Evolutionary conservation across 1,139 yeast species (phyloP).

Genomic region (Debaryomyces sp.): DNA sequence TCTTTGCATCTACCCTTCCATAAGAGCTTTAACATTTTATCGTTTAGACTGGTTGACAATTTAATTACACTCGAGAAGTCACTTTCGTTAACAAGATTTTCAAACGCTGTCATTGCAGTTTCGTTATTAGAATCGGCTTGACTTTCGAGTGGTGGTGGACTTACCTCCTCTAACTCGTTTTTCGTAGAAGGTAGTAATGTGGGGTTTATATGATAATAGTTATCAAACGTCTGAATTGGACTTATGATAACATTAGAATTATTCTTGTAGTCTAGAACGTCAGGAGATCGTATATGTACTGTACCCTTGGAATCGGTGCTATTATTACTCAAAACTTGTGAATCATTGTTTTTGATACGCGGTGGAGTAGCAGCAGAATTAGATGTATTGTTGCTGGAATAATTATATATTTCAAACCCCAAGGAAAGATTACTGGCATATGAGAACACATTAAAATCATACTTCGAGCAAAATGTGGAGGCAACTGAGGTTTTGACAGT

Average conservation of each 20-base stretch:
- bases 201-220: conserved; percentile 30
- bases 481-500: conserved; percentile 79
- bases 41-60: conserved; percentile 69
- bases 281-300: neutral
- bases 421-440: conserved; percentile 84
- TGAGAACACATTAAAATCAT: conserved; percentile 89
- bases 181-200: conserved; percentile 20
- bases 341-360: neutral
- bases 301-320: neutral
- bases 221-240: conserved; percentile 15
- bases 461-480: conserved; percentile 80
- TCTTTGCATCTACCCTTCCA: conserved; percentile 93
- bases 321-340: neutral
- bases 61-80: conserved; percentile 74
- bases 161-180: conserved; percentile 5
- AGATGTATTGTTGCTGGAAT: conserved; percentile 19
- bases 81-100: conserved; percentile 52
- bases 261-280: neutral
- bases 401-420: conserved; percentile 82
- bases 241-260: neutral
- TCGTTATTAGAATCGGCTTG: conserved; percentile 22
- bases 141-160: neutral
- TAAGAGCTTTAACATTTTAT: conserved; percentile 59
- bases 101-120: conserved; percentile 56
- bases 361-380: neutral